Evolutionary conservation across 108 stramenopile species (phyloP).

Genomic region (Stephanodiscus triporus): DNA sequence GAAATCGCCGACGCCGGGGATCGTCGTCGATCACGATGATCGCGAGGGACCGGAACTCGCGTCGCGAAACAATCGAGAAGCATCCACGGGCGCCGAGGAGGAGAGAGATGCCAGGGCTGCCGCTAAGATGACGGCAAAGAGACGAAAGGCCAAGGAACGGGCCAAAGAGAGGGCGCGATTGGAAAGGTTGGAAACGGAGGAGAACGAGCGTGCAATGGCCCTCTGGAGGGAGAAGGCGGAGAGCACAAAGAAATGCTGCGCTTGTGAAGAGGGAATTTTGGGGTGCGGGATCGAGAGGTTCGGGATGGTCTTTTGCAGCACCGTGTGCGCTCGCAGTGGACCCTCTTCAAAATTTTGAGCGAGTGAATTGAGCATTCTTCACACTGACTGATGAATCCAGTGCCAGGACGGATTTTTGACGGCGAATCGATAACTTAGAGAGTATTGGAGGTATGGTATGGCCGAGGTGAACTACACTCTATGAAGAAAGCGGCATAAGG

Average conservation of each 20-base stretch:
- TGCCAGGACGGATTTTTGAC: too few species aligned
- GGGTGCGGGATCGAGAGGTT: constrained; percentile 63
- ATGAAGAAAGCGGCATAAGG: too few species aligned
- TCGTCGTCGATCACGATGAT: not conserved
- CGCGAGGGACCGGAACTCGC: not conserved
- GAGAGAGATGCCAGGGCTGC: constrained; percentile 24
- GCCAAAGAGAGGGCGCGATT: constrained; percentile 45
- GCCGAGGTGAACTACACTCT: too few species aligned
- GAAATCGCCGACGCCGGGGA: not conserved
- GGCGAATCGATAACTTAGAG: too few species aligned
- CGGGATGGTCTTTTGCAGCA: constrained; percentile 53
- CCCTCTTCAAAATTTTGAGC: too few species aligned
- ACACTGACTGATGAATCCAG: too few species aligned
- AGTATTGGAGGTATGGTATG: too few species aligned
- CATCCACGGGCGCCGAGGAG: constrained; percentile 31
- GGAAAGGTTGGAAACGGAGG: constrained; percentile 28
- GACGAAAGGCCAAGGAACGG: constrained; percentile 60
- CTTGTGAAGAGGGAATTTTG: constrained; percentile 58
- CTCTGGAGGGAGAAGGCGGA: constrained; percentile 39
- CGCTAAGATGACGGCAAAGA: constrained; percentile 52
- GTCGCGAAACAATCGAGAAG: not conserved
- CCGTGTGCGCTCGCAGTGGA: constrained; percentile 56
- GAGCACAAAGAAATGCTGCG: constrained; percentile 42
- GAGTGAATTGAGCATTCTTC: too few species aligned
- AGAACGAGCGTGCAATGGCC: constrained; percentile 24